A percentile compares a stretch with the other conserved stretches of the same genome.
Conservation (phyloP, 2,329 filamentous ascomycete genomes). For the Pseudocercospora fijiensis region DNA sequence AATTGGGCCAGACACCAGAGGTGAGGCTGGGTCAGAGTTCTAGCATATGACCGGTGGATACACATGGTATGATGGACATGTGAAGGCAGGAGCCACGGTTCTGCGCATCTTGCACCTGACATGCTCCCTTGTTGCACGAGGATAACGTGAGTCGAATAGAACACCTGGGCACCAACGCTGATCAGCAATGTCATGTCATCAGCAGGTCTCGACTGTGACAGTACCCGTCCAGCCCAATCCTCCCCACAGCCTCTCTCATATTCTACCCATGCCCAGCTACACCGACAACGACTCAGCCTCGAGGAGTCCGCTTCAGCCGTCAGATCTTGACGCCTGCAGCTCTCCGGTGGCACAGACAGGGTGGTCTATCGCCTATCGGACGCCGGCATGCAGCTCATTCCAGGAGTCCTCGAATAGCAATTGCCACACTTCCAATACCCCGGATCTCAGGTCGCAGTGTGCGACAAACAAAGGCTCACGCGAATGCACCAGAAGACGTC, state of each 20-base stretch:
- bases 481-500: neutral
- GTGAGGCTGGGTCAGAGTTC: neutral
- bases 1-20: neutral
- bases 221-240: neutral
- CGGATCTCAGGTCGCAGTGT: neutral
- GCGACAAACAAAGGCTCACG: conserved; percentile 11
- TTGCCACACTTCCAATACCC: neutral
- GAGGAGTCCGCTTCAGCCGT: neutral
- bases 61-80: too few species aligned
- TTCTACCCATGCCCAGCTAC: neutral
- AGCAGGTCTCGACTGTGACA: too few species aligned
- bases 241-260: neutral
- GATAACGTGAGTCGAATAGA: neutral
- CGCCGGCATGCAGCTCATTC: neutral
- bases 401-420: neutral
- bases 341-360: neutral
- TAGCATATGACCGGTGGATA: too few species aligned
- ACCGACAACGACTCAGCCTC: neutral
- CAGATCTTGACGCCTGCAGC: neutral
- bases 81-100: neutral
- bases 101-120: neutral
- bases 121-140: neutral
- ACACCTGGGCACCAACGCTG: too few species aligned
- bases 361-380: neutral
- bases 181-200: too few species aligned